These are phyloP conservation scores for Dactylorhiza incarnata DNA, from an alignment of 106 monocot genomes.

Conservation along the genomic window DNA sequence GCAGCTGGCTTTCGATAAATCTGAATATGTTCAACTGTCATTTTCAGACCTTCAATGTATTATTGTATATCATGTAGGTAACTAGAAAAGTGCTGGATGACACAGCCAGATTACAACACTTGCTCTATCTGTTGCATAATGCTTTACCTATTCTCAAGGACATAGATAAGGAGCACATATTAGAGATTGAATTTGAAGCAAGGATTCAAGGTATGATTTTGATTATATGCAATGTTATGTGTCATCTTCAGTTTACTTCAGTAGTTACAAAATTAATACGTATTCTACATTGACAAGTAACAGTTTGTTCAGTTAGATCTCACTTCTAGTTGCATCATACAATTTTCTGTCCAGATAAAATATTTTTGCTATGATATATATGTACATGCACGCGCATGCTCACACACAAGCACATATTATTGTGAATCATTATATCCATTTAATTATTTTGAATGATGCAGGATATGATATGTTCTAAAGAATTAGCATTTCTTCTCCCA, in stretches of 20 bases:
- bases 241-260: background rate
- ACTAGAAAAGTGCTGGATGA: background rate
- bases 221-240: no score
- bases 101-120: background rate
- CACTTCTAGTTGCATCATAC: background rate
- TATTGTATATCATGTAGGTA: background rate
- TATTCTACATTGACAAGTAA: background rate
- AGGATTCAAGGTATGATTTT: constrained; percentile 7
- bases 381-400: no score
- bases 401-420: no score
- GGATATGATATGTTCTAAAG: no score
- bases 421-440: no score
- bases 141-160: background rate
- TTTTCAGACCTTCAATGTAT: background rate
- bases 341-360: constrained; percentile 43
- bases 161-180: background rate
- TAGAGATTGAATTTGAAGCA: constrained; percentile 6
- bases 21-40: background rate
- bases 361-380: no score
- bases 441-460: no score
- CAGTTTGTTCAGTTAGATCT: constrained; percentile 1
- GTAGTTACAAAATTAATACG: no score
- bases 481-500: no score
- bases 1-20: background rate
- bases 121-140: constrained; percentile 4